Evolutionary conservation across 805 yeast genomes (phyloP).

Genomic region (Candida sphagnicola): DNA sequence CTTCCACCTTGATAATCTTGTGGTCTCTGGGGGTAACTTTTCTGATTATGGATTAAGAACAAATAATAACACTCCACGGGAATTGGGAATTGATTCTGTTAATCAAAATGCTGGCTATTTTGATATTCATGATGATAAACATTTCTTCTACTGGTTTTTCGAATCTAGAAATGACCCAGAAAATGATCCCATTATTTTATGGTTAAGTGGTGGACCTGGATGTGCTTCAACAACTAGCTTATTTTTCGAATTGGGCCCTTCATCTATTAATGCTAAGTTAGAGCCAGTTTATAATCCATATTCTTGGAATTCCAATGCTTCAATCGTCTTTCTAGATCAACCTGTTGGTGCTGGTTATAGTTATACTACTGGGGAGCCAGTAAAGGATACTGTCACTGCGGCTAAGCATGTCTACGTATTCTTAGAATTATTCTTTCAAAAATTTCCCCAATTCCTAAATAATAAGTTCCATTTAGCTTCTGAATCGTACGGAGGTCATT

Average conservation of each 20-base stretch:
- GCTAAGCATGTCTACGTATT: constrained; percentile 32
- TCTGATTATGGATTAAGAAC: background rate
- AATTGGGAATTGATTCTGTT: constrained; percentile 77
- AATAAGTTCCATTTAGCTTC: constrained; percentile 15
- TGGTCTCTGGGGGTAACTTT: constrained; percentile 29
- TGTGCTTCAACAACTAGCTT: constrained; percentile 30
- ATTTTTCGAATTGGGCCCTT: constrained; percentile 32
- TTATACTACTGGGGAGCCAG: constrained; percentile 24
- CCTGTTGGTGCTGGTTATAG: constrained; percentile 32
- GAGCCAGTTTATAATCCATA: constrained; percentile 27
- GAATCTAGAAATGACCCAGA: constrained; percentile 16
- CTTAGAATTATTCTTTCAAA: constrained; percentile 32
- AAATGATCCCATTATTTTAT: constrained; percentile 30
- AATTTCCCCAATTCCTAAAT: constrained; percentile 29
- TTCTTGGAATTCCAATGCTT: constrained; percentile 32
- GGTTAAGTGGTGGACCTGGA: constrained; percentile 38
- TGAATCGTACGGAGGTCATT: constrained; percentile 45
- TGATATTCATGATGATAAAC: constrained; percentile 69
- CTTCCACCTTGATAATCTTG: constrained; percentile 55
- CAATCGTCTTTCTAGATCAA: constrained; percentile 38
- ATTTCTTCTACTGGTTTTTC: constrained; percentile 39
- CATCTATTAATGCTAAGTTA: constrained; percentile 22
- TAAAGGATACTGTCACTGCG: constrained; percentile 27
- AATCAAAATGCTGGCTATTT: constrained; percentile 83
- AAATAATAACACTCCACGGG: background rate